phyloP scores from a whole-genome alignment of 192 early-diverging fungal genomes.

The Globomyces pollinis-pini region DNA sequence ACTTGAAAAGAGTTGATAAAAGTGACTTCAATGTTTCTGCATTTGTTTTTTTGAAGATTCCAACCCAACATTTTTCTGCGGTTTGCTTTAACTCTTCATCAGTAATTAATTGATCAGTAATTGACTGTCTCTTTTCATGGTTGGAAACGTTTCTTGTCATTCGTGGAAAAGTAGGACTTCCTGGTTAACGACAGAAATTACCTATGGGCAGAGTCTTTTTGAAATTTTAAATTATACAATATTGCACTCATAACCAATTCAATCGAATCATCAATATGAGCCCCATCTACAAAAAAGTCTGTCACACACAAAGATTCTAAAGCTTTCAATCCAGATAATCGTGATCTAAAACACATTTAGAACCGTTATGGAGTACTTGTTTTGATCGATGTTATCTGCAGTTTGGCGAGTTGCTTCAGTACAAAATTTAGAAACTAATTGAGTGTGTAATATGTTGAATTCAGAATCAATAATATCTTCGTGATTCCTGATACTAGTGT shows the following conservation, averaged over 20 bases:
- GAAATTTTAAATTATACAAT: conserved; percentile 26
- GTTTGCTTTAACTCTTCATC: conserved; percentile 15
- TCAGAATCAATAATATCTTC: conserved; percentile 64
- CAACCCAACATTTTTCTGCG: conserved; percentile 7
- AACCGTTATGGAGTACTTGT: conserved; percentile 29
- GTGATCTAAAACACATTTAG: conserved; percentile 11
- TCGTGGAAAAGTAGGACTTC: not conserved
- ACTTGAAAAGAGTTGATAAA: not conserved
- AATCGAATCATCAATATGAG: conserved; percentile 17
- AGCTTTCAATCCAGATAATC: conserved; percentile 31
- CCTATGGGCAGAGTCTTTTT: not conserved
- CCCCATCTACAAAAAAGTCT: conserved; percentile 19
- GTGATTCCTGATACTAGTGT: conserved; percentile 52
- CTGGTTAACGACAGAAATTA: not conserved
- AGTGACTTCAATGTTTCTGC: conserved; percentile 4
- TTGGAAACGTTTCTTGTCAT: not conserved
- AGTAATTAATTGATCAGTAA: conserved; percentile 28
- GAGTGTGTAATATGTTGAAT: conserved; percentile 26
- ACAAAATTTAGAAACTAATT: conserved; percentile 27
- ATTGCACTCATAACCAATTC: conserved; percentile 26
- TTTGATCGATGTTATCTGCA: conserved; percentile 12
- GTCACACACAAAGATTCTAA: conserved; percentile 24
- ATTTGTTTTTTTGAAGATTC: conserved; percentile 6
- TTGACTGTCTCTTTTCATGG: conserved; percentile 10
- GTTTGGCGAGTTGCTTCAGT: conserved; percentile 8